Conservation (phyloP, 1,139 yeast species). For the Debaryomyces sp. region DNA sequence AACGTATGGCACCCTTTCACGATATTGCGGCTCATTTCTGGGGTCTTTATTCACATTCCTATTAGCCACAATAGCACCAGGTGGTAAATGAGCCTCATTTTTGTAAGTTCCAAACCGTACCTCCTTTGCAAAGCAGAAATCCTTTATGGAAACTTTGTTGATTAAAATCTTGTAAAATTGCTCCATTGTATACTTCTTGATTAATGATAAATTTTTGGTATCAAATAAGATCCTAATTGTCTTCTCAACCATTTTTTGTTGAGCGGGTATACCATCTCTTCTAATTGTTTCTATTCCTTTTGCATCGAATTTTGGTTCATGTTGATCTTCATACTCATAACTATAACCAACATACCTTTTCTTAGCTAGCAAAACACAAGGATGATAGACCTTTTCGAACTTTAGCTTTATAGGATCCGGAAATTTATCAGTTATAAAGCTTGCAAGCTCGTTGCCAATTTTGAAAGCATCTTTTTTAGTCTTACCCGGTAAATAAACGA, state of each 20-base stretch:
- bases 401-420: conserved; percentile 84
- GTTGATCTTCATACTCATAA: conserved; percentile 61
- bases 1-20: conserved; percentile 85
- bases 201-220: conserved; percentile 67
- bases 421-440: conserved; percentile 60
- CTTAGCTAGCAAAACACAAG: conserved; percentile 79
- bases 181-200: conserved; percentile 62
- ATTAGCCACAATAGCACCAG: conserved; percentile 84
- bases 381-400: conserved; percentile 91
- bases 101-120: conserved; percentile 85
- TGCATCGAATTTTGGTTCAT: conserved; percentile 78
- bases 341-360: conserved; percentile 88
- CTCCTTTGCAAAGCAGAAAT: conserved; percentile 90
- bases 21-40: conserved; percentile 81
- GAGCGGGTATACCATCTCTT: conserved; percentile 94
- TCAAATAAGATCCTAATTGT: conserved; percentile 70
- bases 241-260: conserved; percentile 77
- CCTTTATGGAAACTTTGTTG: conserved; percentile 69
- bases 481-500: conserved; percentile 87
- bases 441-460: conserved; percentile 73
- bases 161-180: conserved; percentile 68
- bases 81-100: conserved; percentile 72
- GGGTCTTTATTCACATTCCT: conserved; percentile 64
- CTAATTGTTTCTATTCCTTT: conserved; percentile 95
- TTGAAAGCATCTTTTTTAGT: conserved; percentile 74